Percentiles rank a stretch among this genome's conserved stretches.
phyloP scores from a whole-genome alignment of 2,329 filamentous ascomycete genomes.

The Talaromyces sp. region DNA sequence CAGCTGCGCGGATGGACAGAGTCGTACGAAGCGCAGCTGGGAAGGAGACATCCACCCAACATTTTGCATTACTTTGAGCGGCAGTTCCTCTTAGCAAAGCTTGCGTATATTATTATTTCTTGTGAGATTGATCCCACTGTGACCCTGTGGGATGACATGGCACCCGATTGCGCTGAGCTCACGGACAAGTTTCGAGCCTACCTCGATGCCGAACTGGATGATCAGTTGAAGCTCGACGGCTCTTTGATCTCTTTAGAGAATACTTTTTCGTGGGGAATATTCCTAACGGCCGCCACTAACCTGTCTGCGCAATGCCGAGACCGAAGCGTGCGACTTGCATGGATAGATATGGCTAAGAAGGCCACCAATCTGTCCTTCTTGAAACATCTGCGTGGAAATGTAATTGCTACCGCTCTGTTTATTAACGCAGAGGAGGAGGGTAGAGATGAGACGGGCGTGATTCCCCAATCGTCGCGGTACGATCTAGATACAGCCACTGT shows the following conservation, averaged over 20 bases:
- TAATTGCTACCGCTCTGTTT: background rate
- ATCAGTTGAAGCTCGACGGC: background rate
- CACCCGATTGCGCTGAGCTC: background rate
- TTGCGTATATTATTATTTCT: background rate
- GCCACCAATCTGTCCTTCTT: background rate
- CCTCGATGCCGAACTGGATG: background rate
- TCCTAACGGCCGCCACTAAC: slow-evolving; percentile 2
- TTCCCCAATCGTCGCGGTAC: background rate
- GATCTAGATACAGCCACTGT: background rate
- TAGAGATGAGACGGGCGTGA: background rate
- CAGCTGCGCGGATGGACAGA: background rate
- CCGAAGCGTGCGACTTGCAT: background rate
- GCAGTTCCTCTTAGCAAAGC: background rate
- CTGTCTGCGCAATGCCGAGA: background rate
- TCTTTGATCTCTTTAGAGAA: slow-evolving; percentile 6
- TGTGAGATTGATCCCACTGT: background rate
- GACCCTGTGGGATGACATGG: background rate
- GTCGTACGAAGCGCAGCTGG: background rate
- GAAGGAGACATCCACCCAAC: background rate
- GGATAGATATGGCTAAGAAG: background rate
- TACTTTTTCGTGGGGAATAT: slow-evolving; percentile 5
- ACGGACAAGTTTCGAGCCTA: background rate
- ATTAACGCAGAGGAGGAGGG: background rate
- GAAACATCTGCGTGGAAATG: background rate
- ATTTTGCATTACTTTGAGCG: background rate